Evolutionary conservation across 2,329 filamentous ascomycete genomes (phyloP), one percentile per base, ranked within the genome.

Genomic region (Fusarium chaquense): DNA sequence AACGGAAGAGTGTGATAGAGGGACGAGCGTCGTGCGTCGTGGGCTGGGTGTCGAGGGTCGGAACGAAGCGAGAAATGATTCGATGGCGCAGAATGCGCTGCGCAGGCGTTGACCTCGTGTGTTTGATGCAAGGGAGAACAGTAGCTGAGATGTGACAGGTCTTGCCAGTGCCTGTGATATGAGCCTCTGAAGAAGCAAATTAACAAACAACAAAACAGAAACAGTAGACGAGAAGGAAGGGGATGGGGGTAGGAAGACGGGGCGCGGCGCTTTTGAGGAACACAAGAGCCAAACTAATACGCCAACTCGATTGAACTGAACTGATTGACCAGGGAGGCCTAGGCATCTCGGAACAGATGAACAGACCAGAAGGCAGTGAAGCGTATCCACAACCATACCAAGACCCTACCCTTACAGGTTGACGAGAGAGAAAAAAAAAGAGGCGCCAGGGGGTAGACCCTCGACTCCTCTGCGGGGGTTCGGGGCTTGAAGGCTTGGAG

Each of bases 361-460:
- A 61, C 57, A 69, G 69, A 70, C 51, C 43, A 63, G 30, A 35
- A 59, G 33, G 52, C 51, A 63, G 47, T 55, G 55, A 49, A 57
- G 52, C 35, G 68, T 59, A 67, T 65, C 69, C 59, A 69, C 67
- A 71, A 43, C 36, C 22, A 26, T 43, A 54, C 60, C 47, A 52
- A 60, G 67, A 67, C 50, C 57, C 57, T 59, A 54, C 51, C 58
- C 62, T 54, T 67, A 61, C 57, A 53, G 63, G 68, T 51, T 52
- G 60, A 59, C 33, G 49, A 52, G 36, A 40, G 36, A 40, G 51
- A 58, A 69, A 65, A 67, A 60, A 70, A 71, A 74, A 65, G 72
- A 75, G 71, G 73, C 73, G 71, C 72, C 73, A 75, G 70, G 72
- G 70, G 67, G 62, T 22, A 63, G 71, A 71, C 70, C 67, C 72